Evolutionary conservation across 768 basidiomycete genomes (phyloP).

Genomic region (Bullera alba): DNA sequence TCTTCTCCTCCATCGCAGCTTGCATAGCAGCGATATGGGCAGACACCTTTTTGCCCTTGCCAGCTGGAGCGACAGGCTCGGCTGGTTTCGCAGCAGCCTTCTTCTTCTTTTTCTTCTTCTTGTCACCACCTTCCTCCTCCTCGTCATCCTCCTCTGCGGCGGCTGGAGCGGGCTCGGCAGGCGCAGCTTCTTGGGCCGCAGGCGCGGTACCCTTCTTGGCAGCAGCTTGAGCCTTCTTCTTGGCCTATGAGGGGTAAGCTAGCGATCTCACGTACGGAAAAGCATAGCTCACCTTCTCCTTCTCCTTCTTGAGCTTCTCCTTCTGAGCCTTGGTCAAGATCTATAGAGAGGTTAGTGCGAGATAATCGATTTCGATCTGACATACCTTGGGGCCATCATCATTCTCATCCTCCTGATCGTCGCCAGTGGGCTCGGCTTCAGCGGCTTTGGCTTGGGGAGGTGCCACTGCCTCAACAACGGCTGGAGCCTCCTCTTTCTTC

Average conservation of each 20-base stretch:
- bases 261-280: background rate
- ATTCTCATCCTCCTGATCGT: conserved; percentile 24
- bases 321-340: conserved; percentile 92
- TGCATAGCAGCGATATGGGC: conserved; percentile 71
- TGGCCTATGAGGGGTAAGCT: too few species aligned
- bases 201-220: conserved; percentile 57
- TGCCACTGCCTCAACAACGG: conserved; percentile 6
- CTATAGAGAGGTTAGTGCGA: conserved; percentile 45
- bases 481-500: conserved; percentile 7
- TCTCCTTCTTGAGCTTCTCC: conserved; percentile 90
- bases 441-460: background rate
- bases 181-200: background rate
- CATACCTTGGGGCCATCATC: conserved; percentile 51
- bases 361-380: background rate
- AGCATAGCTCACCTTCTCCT: conserved; percentile 62
- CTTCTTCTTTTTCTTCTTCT: conserved; percentile 78
- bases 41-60: conserved; percentile 52
- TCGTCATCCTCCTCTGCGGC: conserved; percentile 59
- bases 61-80: conserved; percentile 44
- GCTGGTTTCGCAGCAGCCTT: conserved; percentile 53
- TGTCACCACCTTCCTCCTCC: conserved; percentile 61
- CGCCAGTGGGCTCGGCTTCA: conserved; percentile 30
- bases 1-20: conserved; percentile 89
- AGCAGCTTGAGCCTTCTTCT: conserved; percentile 88
- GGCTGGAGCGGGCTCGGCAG: conserved; percentile 42